phyloP scores from a whole-genome alignment of 495 filamentous ascomycete species.

The Podospora anserina region DNA sequence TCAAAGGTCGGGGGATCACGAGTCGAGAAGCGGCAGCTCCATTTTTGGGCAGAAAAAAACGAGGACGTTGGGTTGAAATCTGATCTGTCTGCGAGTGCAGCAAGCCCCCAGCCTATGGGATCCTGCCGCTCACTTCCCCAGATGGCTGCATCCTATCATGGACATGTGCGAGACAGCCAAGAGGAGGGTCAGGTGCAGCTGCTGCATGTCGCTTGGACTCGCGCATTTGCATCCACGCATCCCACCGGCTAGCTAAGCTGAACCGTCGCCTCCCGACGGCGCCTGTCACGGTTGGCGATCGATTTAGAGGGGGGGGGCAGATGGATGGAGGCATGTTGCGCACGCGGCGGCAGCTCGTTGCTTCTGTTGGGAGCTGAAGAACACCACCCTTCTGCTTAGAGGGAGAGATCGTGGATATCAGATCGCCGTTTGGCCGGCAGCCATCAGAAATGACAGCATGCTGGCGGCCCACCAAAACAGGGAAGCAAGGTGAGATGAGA shows the following conservation, averaged over 20 bases:
- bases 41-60: background rate
- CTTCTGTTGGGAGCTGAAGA: background rate
- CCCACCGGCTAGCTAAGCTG: constrained; percentile 26
- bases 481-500: background rate
- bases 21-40: background rate
- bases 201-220: constrained; percentile 33
- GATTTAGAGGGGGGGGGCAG: background rate
- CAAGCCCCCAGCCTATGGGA: background rate
- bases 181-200: constrained; percentile 38
- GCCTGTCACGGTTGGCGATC: constrained; percentile 9
- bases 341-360: background rate
- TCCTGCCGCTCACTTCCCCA: constrained; percentile 24
- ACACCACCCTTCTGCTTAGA: background rate
- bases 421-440: background rate
- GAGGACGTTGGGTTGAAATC: constrained; percentile 16
- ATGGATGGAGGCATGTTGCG: background rate
- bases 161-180: constrained; percentile 20
- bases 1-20: background rate
- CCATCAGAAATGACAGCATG: background rate
- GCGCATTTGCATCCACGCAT: constrained; percentile 27
- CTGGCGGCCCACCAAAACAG: background rate
- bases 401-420: background rate
- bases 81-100: constrained; percentile 2
- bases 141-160: constrained; percentile 31
- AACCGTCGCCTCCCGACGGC: constrained; percentile 14